phyloP scores from a whole-genome alignment of 495 filamentous ascomycete genomes.

The Penicillium nucicola region DNA sequence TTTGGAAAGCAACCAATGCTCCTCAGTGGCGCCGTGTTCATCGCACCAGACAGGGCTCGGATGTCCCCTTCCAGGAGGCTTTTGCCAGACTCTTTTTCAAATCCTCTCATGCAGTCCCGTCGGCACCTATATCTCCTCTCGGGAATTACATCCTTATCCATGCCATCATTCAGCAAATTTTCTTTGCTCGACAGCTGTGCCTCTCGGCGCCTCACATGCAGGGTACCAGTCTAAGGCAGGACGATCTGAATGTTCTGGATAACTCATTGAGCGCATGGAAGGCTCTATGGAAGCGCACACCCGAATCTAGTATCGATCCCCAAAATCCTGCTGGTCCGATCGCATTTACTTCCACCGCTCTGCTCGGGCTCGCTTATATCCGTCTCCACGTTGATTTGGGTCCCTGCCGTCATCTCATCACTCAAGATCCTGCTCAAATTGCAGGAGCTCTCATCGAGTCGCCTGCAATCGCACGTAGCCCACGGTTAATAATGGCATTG shows the following conservation, averaged over 20 bases:
- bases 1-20: slow-evolving; percentile 50
- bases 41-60: slow-evolving; percentile 33
- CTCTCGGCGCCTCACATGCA: slow-evolving; percentile 43
- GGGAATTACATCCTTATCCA: slow-evolving; percentile 55
- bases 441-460: slow-evolving; percentile 38
- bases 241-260: slow-evolving; percentile 42
- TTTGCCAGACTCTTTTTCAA: slow-evolving; percentile 46
- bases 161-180: slow-evolving; percentile 52
- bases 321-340: slow-evolving; percentile 51
- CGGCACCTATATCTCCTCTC: slow-evolving; percentile 50
- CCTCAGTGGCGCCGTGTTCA: slow-evolving; percentile 43
- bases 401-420: slow-evolving; percentile 44
- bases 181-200: slow-evolving; percentile 48
- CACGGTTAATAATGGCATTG: slow-evolving; percentile 47
- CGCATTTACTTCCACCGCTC: slow-evolving; percentile 53
- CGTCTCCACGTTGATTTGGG: slow-evolving; percentile 48
- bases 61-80: slow-evolving; percentile 47
- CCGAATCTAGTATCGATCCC: slow-evolving; percentile 52
- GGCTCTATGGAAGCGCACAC: slow-evolving; percentile 48
- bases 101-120: slow-evolving; percentile 40
- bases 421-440: slow-evolving; percentile 45
- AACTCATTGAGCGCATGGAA: slow-evolving; percentile 51
- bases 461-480: slow-evolving; percentile 42
- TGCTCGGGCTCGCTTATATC: slow-evolving; percentile 54
- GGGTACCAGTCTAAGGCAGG: slow-evolving; percentile 42